phyloP scores from a whole-genome alignment of 306 rosid species.

The Trifolium fragiferum region DNA sequence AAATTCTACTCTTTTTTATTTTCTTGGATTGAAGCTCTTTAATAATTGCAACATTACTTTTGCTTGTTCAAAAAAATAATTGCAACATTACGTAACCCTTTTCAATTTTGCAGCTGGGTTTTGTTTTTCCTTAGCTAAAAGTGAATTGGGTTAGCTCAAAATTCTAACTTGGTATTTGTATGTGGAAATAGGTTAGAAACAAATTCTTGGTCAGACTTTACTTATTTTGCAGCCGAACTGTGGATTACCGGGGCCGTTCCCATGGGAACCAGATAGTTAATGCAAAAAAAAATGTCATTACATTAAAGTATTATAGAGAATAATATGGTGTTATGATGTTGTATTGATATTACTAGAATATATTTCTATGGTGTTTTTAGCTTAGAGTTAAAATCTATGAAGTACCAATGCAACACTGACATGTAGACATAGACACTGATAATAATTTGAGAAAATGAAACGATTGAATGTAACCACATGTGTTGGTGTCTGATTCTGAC shows the following conservation, averaged over 20 bases:
- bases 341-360: slow-evolving; percentile 20
- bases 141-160: slow-evolving; percentile 19
- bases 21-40: background rate
- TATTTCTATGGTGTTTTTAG: slow-evolving; percentile 5
- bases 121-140: background rate
- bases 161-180: slow-evolving; percentile 18
- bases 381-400: background rate
- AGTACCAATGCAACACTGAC: background rate
- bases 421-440: background rate
- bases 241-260: no score
- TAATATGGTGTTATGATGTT: background rate
- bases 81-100: slow-evolving; percentile 10
- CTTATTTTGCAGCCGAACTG: no score
- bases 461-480: no score
- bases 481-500: background rate
- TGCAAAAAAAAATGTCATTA: no score
- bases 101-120: slow-evolving; percentile 31
- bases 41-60: background rate
- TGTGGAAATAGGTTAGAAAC: slow-evolving; percentile 19
- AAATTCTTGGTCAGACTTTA: background rate
- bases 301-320: background rate
- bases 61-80: no score
- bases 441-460: background rate
- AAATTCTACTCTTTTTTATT: background rate
- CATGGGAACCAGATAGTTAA: no score